phyloP scores from a whole-genome alignment of 2,329 filamentous ascomycete genomes.

The Seiridium unicorne region DNA sequence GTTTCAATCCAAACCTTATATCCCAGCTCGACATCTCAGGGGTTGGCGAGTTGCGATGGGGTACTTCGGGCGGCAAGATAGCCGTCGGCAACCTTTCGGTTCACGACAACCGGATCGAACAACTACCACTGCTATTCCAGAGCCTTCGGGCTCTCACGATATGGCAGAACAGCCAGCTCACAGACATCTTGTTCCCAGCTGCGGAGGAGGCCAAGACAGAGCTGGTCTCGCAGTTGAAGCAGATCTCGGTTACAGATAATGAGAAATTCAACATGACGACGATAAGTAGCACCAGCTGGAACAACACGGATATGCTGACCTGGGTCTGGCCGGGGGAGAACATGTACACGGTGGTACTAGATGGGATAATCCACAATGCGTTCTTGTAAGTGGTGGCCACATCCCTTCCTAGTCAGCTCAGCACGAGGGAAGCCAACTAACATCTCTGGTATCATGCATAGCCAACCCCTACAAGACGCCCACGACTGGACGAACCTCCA shows the following conservation, averaged over 20 bases:
- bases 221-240: not conserved
- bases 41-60: not conserved
- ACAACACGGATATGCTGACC: not conserved
- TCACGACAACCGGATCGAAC: not conserved
- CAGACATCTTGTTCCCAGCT: not conserved
- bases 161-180: not conserved
- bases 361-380: slow-evolving; percentile 1
- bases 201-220: not conserved
- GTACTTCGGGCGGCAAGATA: not conserved
- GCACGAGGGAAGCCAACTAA: no score
- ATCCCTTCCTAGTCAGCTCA: not conserved
- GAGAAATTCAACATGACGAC: not conserved
- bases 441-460: not conserved
- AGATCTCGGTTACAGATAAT: not conserved
- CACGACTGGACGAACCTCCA: not conserved
- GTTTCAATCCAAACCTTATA: not conserved
- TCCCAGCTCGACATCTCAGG: not conserved
- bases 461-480: not conserved
- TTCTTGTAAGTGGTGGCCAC: not conserved
- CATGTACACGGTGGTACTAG: slow-evolving; percentile 3
- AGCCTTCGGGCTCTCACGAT: not conserved
- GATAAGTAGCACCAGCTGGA: not conserved
- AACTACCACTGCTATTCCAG: not conserved
- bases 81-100: not conserved
- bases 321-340: slow-evolving; percentile 7